phyloP scores from a whole-genome alignment of 345 rosid species.

The Heritiera littoralis region DNA sequence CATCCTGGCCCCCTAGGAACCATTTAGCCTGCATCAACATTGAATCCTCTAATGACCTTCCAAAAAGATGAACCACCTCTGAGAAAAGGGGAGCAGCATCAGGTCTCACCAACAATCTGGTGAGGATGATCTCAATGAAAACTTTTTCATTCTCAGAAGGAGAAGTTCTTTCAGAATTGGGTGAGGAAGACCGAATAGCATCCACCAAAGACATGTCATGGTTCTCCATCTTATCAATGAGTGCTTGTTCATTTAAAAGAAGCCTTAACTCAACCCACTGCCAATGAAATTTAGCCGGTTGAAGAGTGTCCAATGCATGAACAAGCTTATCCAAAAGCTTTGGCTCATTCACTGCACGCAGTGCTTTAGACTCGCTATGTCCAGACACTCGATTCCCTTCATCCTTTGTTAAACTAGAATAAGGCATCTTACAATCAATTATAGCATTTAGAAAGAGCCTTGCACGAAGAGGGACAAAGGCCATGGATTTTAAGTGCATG shows the following conservation, averaged over 20 bases:
- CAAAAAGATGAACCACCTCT: conserved; percentile 92
- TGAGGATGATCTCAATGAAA: conserved; percentile 82
- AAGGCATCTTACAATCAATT: conserved; percentile 77
- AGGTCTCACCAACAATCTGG: conserved; percentile 93
- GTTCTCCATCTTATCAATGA: conserved; percentile 77
- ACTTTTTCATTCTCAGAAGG: conserved; percentile 92
- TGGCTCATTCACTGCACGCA: conserved; percentile 52
- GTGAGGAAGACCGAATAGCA: conserved; percentile 73
- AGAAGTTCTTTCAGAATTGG: conserved; percentile 63
- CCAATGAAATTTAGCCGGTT: conserved; percentile 99
- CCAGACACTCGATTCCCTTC: conserved; percentile 51
- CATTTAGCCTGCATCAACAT: conserved; percentile 91
- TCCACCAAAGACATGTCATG: conserved; percentile 71
- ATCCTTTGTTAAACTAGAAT: conserved; percentile 48
- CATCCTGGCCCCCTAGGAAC: conserved; percentile 88
- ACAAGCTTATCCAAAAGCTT: conserved; percentile 88
- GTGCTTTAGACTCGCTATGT: conserved; percentile 51
- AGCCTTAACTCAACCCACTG: conserved; percentile 99
- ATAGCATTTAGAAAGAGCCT: conserved; percentile 85
- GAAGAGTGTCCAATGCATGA: conserved; percentile 70
- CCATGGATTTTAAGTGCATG: conserved; percentile 63
- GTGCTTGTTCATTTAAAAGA: conserved; percentile 93
- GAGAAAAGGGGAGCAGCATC: conserved; percentile 96
- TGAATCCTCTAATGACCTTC: conserved; percentile 95
- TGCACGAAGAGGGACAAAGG: conserved; percentile 88